Evolutionary conservation across 2,329 filamentous ascomycete genomes (phyloP).

Genomic region (Fusarium fujikuroi): DNA sequence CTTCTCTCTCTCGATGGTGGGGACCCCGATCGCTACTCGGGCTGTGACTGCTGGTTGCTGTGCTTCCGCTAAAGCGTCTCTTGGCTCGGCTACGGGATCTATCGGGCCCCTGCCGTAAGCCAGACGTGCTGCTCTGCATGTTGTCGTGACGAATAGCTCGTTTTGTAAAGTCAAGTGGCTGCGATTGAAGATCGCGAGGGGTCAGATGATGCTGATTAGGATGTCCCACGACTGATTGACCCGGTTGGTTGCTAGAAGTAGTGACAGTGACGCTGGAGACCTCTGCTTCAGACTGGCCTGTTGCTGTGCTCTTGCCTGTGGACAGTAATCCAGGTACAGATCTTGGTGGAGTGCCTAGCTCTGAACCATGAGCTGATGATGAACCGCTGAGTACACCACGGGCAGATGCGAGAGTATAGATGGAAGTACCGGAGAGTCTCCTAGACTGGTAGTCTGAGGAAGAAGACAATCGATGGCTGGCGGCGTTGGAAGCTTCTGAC

Average conservation of each 20-base stretch:
- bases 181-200: slow-evolving; percentile 54
- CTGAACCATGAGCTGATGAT: slow-evolving; percentile 64
- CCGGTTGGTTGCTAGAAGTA: slow-evolving; percentile 56
- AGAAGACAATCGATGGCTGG: slow-evolving; percentile 54
- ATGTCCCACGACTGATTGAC: slow-evolving; percentile 55
- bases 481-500: slow-evolving; percentile 60
- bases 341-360: slow-evolving; percentile 55
- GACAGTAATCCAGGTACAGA: slow-evolving; percentile 60
- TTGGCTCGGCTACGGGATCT: slow-evolving; percentile 76
- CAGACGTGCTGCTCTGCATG: slow-evolving; percentile 48
- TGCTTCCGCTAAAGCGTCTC: slow-evolving; percentile 83
- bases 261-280: slow-evolving; percentile 65
- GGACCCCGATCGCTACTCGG: slow-evolving; percentile 75
- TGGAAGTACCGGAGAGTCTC: slow-evolving; percentile 77
- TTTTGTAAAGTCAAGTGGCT: slow-evolving; percentile 59
- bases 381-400: slow-evolving; percentile 61
- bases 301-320: slow-evolving; percentile 54
- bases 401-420: slow-evolving; percentile 75
- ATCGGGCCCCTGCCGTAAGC: slow-evolving; percentile 58
- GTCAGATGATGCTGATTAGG: slow-evolving; percentile 56
- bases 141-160: slow-evolving; percentile 53
- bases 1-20: slow-evolving; percentile 67
- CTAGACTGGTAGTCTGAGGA: slow-evolving; percentile 66
- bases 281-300: slow-evolving; percentile 61
- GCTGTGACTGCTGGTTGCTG: slow-evolving; percentile 82